A percentile compares a stretch with the other conserved stretches of the same genome.
phyloP scores from a whole-genome alignment of 1,139 yeast genomes.

The Meyerozyma smithsonii region DNA sequence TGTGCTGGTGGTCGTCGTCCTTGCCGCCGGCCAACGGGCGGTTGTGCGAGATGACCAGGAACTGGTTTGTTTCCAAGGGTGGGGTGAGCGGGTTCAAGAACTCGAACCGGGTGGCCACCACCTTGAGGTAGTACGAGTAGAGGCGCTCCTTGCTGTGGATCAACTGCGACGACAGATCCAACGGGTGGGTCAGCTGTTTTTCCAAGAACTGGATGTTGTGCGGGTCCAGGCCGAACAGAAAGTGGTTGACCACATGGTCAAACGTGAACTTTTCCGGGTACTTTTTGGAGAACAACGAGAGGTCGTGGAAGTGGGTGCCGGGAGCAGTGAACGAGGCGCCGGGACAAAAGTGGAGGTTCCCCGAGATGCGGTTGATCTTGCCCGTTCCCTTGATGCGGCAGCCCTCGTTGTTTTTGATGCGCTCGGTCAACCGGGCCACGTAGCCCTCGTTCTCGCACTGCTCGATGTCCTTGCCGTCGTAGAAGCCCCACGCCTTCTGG shows the following conservation, averaged over 20 bases:
- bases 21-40: conserved; percentile 82
- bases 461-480: conserved; percentile 77
- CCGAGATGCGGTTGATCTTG: conserved; percentile 77
- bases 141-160: conserved; percentile 56
- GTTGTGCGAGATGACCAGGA: conserved; percentile 85
- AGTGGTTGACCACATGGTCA: conserved; percentile 71
- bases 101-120: conserved; percentile 86
- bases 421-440: conserved; percentile 52
- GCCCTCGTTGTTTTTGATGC: conserved; percentile 64
- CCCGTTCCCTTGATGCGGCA: conserved; percentile 82
- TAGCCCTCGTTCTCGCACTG: conserved; percentile 92
- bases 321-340: conserved; percentile 61
- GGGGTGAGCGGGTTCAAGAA: conserved; percentile 43
- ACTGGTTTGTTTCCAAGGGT: conserved; percentile 80
- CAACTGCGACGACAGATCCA: conserved; percentile 49
- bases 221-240: conserved; percentile 75
- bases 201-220: conserved; percentile 20
- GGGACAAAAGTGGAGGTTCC: conserved; percentile 93
- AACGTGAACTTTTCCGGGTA: conserved; percentile 55
- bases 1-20: conserved; percentile 87
- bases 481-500: conserved; percentile 78
- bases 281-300: conserved; percentile 63
- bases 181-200: conserved; percentile 57
- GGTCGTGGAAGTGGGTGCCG: conserved; percentile 76
- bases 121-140: conserved; percentile 77